Base-by-base conservation (phyloP, 176 grass and related monocot species). In the Lolium multiflorum region DNA sequence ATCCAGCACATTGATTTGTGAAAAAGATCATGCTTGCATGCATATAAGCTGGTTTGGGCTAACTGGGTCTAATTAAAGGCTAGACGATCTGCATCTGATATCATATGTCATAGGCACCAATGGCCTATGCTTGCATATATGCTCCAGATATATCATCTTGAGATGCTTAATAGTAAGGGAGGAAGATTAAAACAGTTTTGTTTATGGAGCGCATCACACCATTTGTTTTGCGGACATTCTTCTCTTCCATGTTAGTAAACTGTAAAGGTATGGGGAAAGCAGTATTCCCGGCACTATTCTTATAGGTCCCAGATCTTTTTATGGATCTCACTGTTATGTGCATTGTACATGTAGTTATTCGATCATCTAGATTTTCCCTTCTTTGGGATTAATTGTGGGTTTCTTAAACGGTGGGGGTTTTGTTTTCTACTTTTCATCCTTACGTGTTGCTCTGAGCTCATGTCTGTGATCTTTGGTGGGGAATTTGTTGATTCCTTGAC, bases 71-170 rank as follows among this genome's bases (percentile, higher is more conserved):
- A 74, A 87, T 80, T 66, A 91, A 87, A 91, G 85, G 84, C 75
- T 75, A 82, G 74, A 83, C 62, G 77, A 86, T 91, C 78, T 89
- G 83, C 87, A 79, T 89, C 83, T 79, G 82, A 92, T 89, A 92
- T 92, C 90, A 87, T 89, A 92, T 92, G 90, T 92, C 85, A 49
- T 91, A 91, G 86, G 82, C 86, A 81, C 71, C 82, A 91, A 82
- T 91, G 86, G 82, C 82, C 90, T 88, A 64, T 76, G 59, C 64
- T n/a, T n/a, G n/a, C n/a, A n/a, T n/a, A n/a, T 84, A 88, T 88
- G 81, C 82, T 88, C 86, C 77, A 88, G 71, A 88, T 91, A 81
- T 85, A 77, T 76, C 82, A 81, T 91, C 16, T 26, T 71, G 77
- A 81, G 77, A 88, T 88, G 80, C 75, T 80, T 83, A 79, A 74